phyloP scores from a whole-genome alignment of 768 basidiomycete species.

The Cubamyces lactineus region DNA sequence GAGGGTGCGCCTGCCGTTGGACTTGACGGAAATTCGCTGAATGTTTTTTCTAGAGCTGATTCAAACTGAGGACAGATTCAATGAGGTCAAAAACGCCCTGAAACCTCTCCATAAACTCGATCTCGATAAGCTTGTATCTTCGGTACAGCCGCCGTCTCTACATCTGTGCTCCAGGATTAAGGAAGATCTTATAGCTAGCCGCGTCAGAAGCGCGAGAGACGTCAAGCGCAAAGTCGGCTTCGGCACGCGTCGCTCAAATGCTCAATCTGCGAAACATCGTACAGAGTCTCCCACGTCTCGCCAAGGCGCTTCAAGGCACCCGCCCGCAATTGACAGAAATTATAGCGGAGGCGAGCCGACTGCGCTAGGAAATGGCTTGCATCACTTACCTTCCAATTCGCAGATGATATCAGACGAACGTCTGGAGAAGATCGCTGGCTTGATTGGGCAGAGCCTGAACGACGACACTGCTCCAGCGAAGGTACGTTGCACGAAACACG shows the following conservation, averaged over 20 bases:
- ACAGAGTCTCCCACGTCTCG: slow-evolving; percentile 63
- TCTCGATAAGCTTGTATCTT: slow-evolving; percentile 82
- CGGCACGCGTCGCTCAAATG: slow-evolving; percentile 74
- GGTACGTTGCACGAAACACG: slow-evolving; percentile 40
- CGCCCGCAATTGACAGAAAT: slow-evolving; percentile 63
- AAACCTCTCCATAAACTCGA: slow-evolving; percentile 79
- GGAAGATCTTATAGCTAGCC: slow-evolving; percentile 54
- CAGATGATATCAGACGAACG: slow-evolving; percentile 81
- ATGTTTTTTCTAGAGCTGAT: slow-evolving; percentile 60
- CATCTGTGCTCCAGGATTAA: not conserved
- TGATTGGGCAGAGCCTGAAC: slow-evolving; percentile 69
- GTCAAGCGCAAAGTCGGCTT: slow-evolving; percentile 63
- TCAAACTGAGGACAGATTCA: slow-evolving; percentile 74
- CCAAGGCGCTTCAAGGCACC: slow-evolving; percentile 60
- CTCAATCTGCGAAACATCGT: slow-evolving; percentile 78
- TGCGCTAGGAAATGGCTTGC: not conserved
- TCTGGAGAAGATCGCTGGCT: slow-evolving; percentile 59
- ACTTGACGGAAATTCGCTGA: no score
- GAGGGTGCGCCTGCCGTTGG: slow-evolving; percentile 52
- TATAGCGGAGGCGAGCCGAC: slow-evolving; percentile 54
- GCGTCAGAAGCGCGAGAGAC: slow-evolving; percentile 60
- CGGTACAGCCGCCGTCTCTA: slow-evolving; percentile 44
- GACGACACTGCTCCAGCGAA: slow-evolving; percentile 66
- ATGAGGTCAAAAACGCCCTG: slow-evolving; percentile 66
- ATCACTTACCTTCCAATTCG: not conserved